Percentiles rank a stretch among this genome's conserved stretches.
These are phyloP conservation scores for Leptomonas seymouri DNA, from an alignment of 208 protist species.

Conservation along the genomic window DNA sequence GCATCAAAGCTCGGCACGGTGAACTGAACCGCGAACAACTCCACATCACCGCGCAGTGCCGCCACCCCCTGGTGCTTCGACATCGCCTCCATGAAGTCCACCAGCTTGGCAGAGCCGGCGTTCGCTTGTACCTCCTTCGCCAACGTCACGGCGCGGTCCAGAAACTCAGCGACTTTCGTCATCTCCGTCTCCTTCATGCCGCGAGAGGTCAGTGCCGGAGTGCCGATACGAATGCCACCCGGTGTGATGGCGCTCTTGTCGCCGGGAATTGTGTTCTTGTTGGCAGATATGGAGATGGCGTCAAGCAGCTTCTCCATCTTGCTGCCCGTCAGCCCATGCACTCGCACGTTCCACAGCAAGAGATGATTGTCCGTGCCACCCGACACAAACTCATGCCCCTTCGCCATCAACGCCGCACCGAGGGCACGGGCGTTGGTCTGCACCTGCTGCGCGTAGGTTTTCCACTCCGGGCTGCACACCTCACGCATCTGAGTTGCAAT, in stretches of 20 bases:
- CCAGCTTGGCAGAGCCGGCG: slow-evolving; percentile 57
- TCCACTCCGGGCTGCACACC: slow-evolving; percentile 93
- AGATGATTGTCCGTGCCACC: slow-evolving; percentile 98
- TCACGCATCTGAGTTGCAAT: slow-evolving; percentile 97
- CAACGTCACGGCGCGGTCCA: slow-evolving; percentile 88
- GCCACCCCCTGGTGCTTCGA: slow-evolving; percentile 38
- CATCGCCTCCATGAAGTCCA: slow-evolving; percentile 76
- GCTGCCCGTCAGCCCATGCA: slow-evolving; percentile 93
- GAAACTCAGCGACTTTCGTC: slow-evolving; percentile 85
- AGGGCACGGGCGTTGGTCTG: slow-evolving; percentile 89
- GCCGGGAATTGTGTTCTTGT: slow-evolving; percentile 98
- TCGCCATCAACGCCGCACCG: slow-evolving; percentile 69
- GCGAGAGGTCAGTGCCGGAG: slow-evolving; percentile 95
- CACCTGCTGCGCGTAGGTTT: slow-evolving; percentile 93
- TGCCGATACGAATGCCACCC: slow-evolving; percentile 95
- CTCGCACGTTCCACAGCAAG: slow-evolving; percentile 97
- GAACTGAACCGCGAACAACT: slow-evolving; percentile 80
- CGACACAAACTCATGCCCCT: slow-evolving; percentile 94
- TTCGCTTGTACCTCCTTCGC: slow-evolving; percentile 73
- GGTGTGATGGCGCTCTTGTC: slow-evolving; percentile 94
- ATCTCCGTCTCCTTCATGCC: slow-evolving; percentile 95
- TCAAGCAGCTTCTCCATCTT: slow-evolving; percentile 97
- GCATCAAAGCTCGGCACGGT: slow-evolving; percentile 88
- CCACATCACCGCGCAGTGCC: slow-evolving; percentile 80
- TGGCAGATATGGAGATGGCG: slow-evolving; percentile 91